Evolutionary conservation across 2,329 filamentous ascomycete genomes (phyloP).

Genomic region (Colletotrichum filicis): DNA sequence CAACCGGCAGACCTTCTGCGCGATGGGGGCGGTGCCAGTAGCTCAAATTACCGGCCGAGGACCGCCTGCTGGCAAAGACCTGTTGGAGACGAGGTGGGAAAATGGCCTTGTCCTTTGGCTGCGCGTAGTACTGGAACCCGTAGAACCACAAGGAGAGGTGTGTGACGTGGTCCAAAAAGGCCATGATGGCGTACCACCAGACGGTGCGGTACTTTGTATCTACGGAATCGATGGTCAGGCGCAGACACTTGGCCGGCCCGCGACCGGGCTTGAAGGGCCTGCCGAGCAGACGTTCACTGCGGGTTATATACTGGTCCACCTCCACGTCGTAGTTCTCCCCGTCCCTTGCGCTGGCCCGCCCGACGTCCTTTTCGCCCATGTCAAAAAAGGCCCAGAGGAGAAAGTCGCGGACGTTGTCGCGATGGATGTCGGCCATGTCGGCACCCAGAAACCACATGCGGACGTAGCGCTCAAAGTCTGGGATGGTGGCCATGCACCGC

Average conservation of each 20-base stretch:
- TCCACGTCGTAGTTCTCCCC: conserved; percentile 54
- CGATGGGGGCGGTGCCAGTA: conserved; percentile 76
- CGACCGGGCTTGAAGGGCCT: conserved; percentile 61
- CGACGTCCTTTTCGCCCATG: neutral
- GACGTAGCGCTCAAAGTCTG: conserved; percentile 67
- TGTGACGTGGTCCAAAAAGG: conserved; percentile 63
- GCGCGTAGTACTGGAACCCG: conserved; percentile 64
- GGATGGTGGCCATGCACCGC: conserved; percentile 64
- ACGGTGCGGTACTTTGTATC: conserved; percentile 69
- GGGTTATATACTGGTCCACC: conserved; percentile 63
- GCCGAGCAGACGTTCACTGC: conserved; percentile 63
- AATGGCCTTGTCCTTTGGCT: conserved; percentile 41
- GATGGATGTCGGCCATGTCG: conserved; percentile 63
- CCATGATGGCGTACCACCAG: conserved; percentile 70
- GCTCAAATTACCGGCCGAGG: conserved; percentile 60
- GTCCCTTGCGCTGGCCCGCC: neutral
- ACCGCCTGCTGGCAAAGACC: conserved; percentile 50
- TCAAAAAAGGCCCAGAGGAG: conserved; percentile 68
- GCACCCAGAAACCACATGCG: conserved; percentile 75
- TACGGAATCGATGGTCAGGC: conserved; percentile 72
- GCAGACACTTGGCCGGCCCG: conserved; percentile 66
- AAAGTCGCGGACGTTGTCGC: conserved; percentile 77
- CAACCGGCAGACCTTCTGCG: conserved; percentile 65
- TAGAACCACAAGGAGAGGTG: conserved; percentile 55
- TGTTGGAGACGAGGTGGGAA: conserved; percentile 14